Evolutionary conservation across 495 filamentous ascomycete species (phyloP).

Genomic region (Pyrenopolyporus hunteri): DNA sequence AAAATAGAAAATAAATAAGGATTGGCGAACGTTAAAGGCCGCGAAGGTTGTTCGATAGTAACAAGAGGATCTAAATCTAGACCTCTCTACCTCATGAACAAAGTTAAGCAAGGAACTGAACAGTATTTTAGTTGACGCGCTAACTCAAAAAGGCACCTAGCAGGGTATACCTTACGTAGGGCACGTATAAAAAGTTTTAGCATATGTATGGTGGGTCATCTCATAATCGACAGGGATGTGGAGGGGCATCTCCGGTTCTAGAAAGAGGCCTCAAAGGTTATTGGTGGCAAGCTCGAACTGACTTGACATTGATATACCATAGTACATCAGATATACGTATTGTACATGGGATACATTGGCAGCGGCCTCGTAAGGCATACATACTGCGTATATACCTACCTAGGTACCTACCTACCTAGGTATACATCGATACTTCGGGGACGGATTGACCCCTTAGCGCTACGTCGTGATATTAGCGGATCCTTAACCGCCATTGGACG

Average conservation of each 20-base stretch:
- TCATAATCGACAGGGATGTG: slow-evolving; percentile 26
- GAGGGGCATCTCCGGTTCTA: slow-evolving; percentile 35
- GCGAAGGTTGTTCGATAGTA: slow-evolving; percentile 30
- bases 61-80: slow-evolving; percentile 34
- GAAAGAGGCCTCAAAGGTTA: slow-evolving; percentile 26
- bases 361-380: too few relatives aligned
- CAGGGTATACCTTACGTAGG: slow-evolving; percentile 25
- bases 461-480: slow-evolving; percentile 8
- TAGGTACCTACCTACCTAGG: too few relatives aligned
- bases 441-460: too few relatives aligned
- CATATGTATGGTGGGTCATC: slow-evolving; percentile 20
- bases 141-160: slow-evolving; percentile 29
- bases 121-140: neutral
- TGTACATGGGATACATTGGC: too few relatives aligned
- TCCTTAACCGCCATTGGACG: slow-evolving; percentile 18
- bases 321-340: too few relatives aligned
- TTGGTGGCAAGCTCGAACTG: slow-evolving; percentile 25
- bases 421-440: too few relatives aligned
- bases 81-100: slow-evolving; percentile 15
- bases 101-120: slow-evolving; percentile 11
- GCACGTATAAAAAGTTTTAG: slow-evolving; percentile 13
- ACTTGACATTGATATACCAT: slow-evolving; percentile 4
- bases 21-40: neutral
- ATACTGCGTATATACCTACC: too few relatives aligned
- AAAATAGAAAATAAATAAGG: slow-evolving; percentile 15